Conservation (phyloP, 116 monocot genomes). For the Cymodocea nodosa region DNA sequence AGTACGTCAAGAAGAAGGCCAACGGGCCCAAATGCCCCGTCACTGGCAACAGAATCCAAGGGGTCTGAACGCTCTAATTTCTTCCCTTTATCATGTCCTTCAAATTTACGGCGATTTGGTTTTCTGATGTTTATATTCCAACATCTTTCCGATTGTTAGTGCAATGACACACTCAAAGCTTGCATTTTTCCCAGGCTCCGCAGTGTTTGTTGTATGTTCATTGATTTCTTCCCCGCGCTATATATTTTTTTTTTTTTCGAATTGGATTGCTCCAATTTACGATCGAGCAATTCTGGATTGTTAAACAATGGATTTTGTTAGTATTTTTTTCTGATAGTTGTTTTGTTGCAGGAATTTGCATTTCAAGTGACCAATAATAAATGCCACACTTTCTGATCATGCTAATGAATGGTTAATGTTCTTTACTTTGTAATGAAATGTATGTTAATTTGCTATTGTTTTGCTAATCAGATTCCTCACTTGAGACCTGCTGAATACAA, state of each 20-base stretch:
- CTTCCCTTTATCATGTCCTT: neutral
- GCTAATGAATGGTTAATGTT: neutral
- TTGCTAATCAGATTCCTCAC: constrained; percentile 31
- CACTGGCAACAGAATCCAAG: constrained; percentile 31
- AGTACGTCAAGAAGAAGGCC: constrained; percentile 28
- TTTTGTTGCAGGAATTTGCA: too few relatives aligned
- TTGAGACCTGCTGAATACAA: constrained; percentile 41
- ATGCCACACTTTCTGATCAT: neutral
- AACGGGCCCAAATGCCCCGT: constrained; percentile 30
- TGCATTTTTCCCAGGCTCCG: too few relatives aligned
- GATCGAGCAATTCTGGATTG: too few relatives aligned
- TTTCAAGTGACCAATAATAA: too few relatives aligned
- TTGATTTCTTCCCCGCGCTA: too few relatives aligned
- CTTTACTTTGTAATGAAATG: neutral
- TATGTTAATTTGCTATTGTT: neutral
- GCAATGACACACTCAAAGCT: too few relatives aligned
- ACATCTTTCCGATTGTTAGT: too few relatives aligned
- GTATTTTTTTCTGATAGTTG: too few relatives aligned
- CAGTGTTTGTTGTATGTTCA: too few relatives aligned
- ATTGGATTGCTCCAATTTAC: too few relatives aligned
- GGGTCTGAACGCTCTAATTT: constrained; percentile 8
- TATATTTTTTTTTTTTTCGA: too few relatives aligned
- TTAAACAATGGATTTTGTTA: too few relatives aligned
- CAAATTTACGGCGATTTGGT: neutral
- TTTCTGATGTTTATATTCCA: neutral